Evolutionary conservation across 2,329 filamentous ascomycete genomes (phyloP).

Genomic region (Alternaria sp.): DNA sequence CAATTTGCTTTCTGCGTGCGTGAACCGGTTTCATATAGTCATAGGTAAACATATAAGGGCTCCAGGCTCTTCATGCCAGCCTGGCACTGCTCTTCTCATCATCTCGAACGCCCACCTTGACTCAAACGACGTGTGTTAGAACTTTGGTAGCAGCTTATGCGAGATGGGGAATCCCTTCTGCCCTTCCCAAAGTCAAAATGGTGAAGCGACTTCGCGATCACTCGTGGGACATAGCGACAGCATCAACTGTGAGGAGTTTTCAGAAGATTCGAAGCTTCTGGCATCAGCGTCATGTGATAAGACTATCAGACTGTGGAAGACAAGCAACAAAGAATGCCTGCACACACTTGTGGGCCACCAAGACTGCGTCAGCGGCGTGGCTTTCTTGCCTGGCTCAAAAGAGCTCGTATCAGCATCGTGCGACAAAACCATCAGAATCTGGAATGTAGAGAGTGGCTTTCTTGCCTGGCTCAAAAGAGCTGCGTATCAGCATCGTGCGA

Average conservation of each 20-base stretch:
- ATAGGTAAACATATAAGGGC: no score
- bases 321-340: conserved; percentile 13
- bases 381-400: conserved; percentile 31
- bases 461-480: conserved; percentile 25
- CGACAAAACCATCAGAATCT: conserved; percentile 11
- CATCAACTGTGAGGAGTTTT: conserved; percentile 1
- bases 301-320: conserved; percentile 9
- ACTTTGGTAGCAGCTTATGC: not conserved
- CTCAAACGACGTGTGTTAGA: no score
- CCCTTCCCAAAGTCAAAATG: not conserved
- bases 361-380: conserved; percentile 20
- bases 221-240: not conserved
- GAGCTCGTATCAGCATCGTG: conserved; percentile 3
- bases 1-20: no score
- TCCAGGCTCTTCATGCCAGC: no score
- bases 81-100: no score
- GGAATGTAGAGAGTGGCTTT: conserved; percentile 25
- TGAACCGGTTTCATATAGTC: no score
- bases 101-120: no score
- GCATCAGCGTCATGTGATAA: no score
- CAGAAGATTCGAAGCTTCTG: conserved; percentile 1
- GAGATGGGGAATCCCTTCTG: not conserved
- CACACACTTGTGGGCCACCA: conserved; percentile 24
- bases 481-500: conserved; percentile 13
- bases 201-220: not conserved